phyloP scores from a whole-genome alignment of 176 grass and related monocot genomes.

The Typha latifolia region DNA sequence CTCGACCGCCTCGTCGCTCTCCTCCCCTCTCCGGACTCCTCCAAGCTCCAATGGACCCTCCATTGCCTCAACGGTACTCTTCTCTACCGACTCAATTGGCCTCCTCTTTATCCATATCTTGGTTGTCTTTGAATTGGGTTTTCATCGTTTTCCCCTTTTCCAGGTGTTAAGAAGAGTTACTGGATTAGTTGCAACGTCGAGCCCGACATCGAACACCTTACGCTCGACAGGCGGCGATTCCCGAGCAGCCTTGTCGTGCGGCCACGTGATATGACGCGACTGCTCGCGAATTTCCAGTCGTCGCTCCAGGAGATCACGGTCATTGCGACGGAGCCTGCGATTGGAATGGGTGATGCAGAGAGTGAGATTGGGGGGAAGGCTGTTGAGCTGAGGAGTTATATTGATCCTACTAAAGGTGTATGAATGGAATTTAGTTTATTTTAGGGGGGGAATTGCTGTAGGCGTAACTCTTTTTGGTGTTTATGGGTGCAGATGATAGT shows the following conservation, averaged over 20 bases:
- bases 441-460: background rate
- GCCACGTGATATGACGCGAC: constrained; percentile 56
- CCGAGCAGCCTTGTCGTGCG: constrained; percentile 60
- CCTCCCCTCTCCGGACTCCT: constrained; percentile 38
- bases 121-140: background rate
- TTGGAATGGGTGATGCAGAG: constrained; percentile 10
- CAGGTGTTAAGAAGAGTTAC: constrained; percentile 77
- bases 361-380: constrained; percentile 60
- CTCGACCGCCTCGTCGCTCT: constrained; percentile 47
- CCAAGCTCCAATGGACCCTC: constrained; percentile 80
- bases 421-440: background rate
- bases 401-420: constrained; percentile 70
- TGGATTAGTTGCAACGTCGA: constrained; percentile 71
- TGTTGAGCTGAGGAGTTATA: constrained; percentile 84
- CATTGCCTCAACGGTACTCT: constrained; percentile 60
- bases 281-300: constrained; percentile 92
- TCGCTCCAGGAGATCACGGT: constrained; percentile 89
- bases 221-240: constrained; percentile 48
- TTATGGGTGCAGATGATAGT: constrained; percentile 46
- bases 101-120: constrained; percentile 15
- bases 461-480: constrained; percentile 3
- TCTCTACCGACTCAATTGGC: too few relatives aligned
- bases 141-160: background rate
- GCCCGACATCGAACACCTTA: constrained; percentile 56
- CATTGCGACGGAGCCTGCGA: constrained; percentile 55